Percentiles rank a stretch among this genome's conserved stretches.
Evolutionary conservation across 371 early-diverging fungal species (phyloP).

Genomic region (Gilbertella persicaria): DNA sequence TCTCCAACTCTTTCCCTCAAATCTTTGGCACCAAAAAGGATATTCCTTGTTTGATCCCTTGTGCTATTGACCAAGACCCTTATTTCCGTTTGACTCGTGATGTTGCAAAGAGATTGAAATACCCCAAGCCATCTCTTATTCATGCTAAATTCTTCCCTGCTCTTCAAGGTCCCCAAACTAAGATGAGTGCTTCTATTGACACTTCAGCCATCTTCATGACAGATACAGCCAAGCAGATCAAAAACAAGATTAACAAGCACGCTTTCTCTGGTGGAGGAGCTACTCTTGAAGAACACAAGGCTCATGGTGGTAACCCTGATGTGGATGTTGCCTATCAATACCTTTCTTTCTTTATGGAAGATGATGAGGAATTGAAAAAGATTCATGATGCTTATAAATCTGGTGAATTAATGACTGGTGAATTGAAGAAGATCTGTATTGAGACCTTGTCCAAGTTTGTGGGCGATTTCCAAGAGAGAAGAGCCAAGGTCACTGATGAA

Average conservation of each 20-base stretch:
- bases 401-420: slow-evolving; percentile 91
- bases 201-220: slow-evolving; percentile 95
- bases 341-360: slow-evolving; percentile 95
- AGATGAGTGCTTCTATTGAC: slow-evolving; percentile 97
- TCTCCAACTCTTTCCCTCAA: slow-evolving; percentile 94
- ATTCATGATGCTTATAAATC: slow-evolving; percentile 80
- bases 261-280: slow-evolving; percentile 98
- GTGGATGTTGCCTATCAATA: slow-evolving; percentile 99
- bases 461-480: slow-evolving; percentile 82
- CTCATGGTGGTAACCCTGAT: slow-evolving; percentile 95
- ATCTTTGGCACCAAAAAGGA: slow-evolving; percentile 92
- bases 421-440: slow-evolving; percentile 95
- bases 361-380: slow-evolving; percentile 88
- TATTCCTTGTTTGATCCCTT: slow-evolving; percentile 97
- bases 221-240: slow-evolving; percentile 94
- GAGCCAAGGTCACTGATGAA: slow-evolving; percentile 68
- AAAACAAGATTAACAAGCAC: slow-evolving; percentile 95
- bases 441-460: slow-evolving; percentile 86
- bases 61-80: slow-evolving; percentile 99
- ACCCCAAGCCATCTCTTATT: slow-evolving; percentile 95
- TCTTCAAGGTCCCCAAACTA: slow-evolving; percentile 94
- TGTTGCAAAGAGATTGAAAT: slow-evolving; percentile 92
- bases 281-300: slow-evolving; percentile 89
- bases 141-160: slow-evolving; percentile 99
- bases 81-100: slow-evolving; percentile 99